phyloP scores from a whole-genome alignment of 768 basidiomycete genomes.

The Suillus weaverae region DNA sequence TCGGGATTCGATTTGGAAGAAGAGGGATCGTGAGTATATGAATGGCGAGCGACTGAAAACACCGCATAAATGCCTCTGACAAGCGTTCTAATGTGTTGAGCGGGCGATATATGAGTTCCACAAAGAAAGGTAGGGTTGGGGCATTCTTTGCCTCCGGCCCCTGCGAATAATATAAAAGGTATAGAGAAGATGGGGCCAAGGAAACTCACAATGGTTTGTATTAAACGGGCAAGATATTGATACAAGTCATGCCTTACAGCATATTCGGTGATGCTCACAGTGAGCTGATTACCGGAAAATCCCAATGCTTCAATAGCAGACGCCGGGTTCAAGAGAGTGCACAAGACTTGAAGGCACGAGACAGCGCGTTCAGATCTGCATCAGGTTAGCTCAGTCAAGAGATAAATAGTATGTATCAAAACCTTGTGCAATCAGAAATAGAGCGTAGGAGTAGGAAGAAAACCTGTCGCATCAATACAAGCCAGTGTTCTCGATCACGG shows the following conservation, averaged over 20 bases:
- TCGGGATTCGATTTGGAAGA: slow-evolving; percentile 73
- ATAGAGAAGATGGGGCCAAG: not conserved
- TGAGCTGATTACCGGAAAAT: slow-evolving; percentile 30
- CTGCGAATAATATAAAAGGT: slow-evolving; percentile 34
- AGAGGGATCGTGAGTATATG: slow-evolving; percentile 72
- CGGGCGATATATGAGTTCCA: slow-evolving; percentile 28
- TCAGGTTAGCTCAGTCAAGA: slow-evolving; percentile 1
- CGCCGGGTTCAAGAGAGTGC: slow-evolving; percentile 40
- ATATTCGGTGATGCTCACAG: slow-evolving; percentile 42
- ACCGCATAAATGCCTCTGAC: slow-evolving; percentile 23
- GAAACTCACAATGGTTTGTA: slow-evolving; percentile 48
- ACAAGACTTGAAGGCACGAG: slow-evolving; percentile 52
- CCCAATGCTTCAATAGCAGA: slow-evolving; percentile 21
- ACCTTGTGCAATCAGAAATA: slow-evolving; percentile 51
- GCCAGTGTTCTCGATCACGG: slow-evolving; percentile 50
- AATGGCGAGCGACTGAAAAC: slow-evolving; percentile 45
- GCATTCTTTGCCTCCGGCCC: slow-evolving; percentile 54
- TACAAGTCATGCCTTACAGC: slow-evolving; percentile 52
- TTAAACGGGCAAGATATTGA: slow-evolving; percentile 18
- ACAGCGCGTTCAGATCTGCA: slow-evolving; percentile 49
- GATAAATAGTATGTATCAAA: slow-evolving; percentile 24
- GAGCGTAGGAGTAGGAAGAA: slow-evolving; percentile 52
- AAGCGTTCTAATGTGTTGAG: slow-evolving; percentile 32
- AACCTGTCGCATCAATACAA: slow-evolving; percentile 55
- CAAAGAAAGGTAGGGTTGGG: slow-evolving; percentile 28